Conservation (phyloP, 2,329 filamentous ascomycete species). For the Ceratocystis colombiana region DNA sequence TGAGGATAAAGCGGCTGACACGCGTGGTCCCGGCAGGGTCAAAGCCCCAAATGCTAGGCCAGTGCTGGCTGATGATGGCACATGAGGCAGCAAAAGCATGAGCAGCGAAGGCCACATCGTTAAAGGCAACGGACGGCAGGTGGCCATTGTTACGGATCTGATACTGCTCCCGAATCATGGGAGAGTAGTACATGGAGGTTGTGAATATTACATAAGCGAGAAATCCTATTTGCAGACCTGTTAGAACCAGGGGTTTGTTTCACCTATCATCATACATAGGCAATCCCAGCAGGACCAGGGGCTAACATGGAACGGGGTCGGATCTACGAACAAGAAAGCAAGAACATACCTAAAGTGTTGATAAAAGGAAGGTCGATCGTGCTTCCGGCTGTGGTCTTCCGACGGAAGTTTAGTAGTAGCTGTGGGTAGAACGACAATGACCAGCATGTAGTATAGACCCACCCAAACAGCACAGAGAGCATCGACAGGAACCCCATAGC, state of each 20-base stretch:
- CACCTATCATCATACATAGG: neutral
- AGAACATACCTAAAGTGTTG: conserved; percentile 48
- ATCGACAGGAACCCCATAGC: conserved; percentile 36
- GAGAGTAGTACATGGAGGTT: conserved; percentile 64
- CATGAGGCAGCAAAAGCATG: conserved; percentile 67
- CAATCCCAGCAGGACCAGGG: neutral
- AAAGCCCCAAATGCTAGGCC: conserved; percentile 71
- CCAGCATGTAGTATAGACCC: conserved; percentile 69
- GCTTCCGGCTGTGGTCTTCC: conserved; percentile 69
- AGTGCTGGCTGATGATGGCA: conserved; percentile 67
- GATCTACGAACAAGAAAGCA: conserved; percentile 1
- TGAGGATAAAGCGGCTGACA: conserved; percentile 52
- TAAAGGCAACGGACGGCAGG: conserved; percentile 74
- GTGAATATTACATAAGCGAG: conserved; percentile 67
- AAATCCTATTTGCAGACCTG: conserved; percentile 45
- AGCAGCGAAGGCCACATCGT: conserved; percentile 79
- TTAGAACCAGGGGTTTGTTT: conserved; percentile 8
- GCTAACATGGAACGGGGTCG: neutral
- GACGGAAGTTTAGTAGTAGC: conserved; percentile 64
- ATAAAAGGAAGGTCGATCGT: conserved; percentile 79
- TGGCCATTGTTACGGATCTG: conserved; percentile 65
- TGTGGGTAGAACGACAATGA: conserved; percentile 90
- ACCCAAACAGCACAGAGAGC: conserved; percentile 55
- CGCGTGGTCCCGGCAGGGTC: conserved; percentile 46
- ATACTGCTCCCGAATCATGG: conserved; percentile 70